phyloP scores from a whole-genome alignment of 257 asterid species.

The Penstemon eatonii region DNA sequence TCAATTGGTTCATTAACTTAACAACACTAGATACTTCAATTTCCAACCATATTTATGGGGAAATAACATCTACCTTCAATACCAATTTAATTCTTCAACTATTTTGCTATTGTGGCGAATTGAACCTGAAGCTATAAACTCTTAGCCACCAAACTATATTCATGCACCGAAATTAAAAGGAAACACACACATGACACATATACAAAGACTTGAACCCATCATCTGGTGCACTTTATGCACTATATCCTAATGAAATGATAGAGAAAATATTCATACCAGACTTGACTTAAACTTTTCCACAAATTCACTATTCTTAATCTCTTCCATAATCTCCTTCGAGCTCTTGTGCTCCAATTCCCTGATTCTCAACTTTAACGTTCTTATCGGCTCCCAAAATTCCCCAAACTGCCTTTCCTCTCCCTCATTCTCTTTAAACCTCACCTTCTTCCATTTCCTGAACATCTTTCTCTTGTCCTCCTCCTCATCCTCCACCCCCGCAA shows the following conservation, averaged over 20 bases:
- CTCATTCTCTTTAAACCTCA: constrained; percentile 50
- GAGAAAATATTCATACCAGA: constrained; percentile 54
- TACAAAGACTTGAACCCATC: not conserved
- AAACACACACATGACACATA: no score
- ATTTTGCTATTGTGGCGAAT: no score
- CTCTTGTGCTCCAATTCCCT: constrained; percentile 80
- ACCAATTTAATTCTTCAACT: no score
- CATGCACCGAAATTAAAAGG: no score
- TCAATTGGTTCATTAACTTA: no score
- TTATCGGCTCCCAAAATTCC: constrained; percentile 81
- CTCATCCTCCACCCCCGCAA: constrained; percentile 69
- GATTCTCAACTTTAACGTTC: constrained; percentile 65
- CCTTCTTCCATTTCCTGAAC: constrained; percentile 51
- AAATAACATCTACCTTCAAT: no score
- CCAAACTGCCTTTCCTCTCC: constrained; percentile 60
- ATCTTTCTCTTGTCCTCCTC: constrained; percentile 46
- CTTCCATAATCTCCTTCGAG: constrained; percentile 75
- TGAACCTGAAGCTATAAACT: no score
- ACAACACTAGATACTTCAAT: no score
- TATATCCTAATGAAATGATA: not conserved
- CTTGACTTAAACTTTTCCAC: constrained; percentile 87
- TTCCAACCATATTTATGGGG: no score
- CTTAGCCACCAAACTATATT: no score
- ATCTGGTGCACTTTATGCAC: not conserved
- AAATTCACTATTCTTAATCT: constrained; percentile 86